Base-by-base conservation (phyloP, 208 protist species). In the Naegleria lovaniensis region DNA sequence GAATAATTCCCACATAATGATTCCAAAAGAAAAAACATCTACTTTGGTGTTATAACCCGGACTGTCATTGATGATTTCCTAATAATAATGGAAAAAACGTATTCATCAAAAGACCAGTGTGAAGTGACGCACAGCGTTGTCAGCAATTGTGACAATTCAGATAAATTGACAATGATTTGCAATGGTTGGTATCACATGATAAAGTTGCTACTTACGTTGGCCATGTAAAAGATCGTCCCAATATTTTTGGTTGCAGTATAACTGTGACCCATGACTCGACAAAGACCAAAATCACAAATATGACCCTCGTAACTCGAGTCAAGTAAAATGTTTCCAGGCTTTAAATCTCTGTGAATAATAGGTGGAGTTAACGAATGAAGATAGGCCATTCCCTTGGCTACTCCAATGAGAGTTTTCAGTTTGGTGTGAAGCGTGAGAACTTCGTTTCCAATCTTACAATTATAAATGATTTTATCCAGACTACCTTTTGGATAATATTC, bases 1-100 rank as follows among this genome's bases (percentile, higher is more conserved):
- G 29, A 85, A 85, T 25, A 85, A 43, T 85, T 85, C 83, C 13
- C n/a, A 85, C 83, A 85, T 85, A 29, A 85, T 85, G 7, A 85
- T 85, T 48, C 83, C 83, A 85, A 85, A 85, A 25, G 22, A 38
- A 85, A 43, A 85, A 4, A 85, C 83, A 43, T 85, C 83, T 25
- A 39, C 13, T 79, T 79, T 79, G 13, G 1, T 36, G 1, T 19
- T 79, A 85, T 29, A 38, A 22, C 15, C 41, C 16, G 13, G 39
- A 85, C 9, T 33, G 1, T 83, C 75, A 83, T 40, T 83, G 13
- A 83, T 85, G 6, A 85, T 85, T 29, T 43, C 83, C 38, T 84
- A 84, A 39, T 41, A 40, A 15, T 84, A n/a, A 38, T 33, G 13
- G 76, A 33, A 83, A 29, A n/a, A n/a, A n/a, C n/a, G n/a, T n/a